phyloP scores from a whole-genome alignment of 768 basidiomycete species.

The Leccinum incarnatum region DNA sequence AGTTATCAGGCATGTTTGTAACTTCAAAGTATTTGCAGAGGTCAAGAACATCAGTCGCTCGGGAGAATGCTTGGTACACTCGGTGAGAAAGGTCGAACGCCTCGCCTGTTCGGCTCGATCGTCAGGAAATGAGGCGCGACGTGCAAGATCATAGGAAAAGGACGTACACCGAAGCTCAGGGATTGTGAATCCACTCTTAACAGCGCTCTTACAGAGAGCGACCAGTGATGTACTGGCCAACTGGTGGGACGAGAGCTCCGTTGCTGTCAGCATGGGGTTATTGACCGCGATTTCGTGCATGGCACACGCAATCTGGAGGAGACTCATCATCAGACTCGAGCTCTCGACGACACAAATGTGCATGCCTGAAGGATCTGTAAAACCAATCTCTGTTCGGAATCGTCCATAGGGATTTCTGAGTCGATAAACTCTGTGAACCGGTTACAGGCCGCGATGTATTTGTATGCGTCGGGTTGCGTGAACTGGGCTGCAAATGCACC shows the following conservation, averaged over 20 bases:
- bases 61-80: slow-evolving; percentile 2
- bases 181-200: neutral
- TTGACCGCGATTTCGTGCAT: slow-evolving; percentile 26
- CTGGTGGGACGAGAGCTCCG: slow-evolving; percentile 6
- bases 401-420: neutral
- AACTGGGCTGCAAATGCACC: slow-evolving; percentile 16
- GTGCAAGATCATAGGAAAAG: neutral
- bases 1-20: neutral
- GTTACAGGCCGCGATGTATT: slow-evolving; percentile 9
- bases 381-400: slow-evolving; percentile 15
- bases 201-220: slow-evolving; percentile 3
- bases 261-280: slow-evolving; percentile 3
- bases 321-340: neutral
- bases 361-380: slow-evolving; percentile 21
- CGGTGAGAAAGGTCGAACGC: neutral
- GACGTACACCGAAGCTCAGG: slow-evolving; percentile 16
- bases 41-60: slow-evolving; percentile 3
- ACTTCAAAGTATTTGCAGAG: slow-evolving; percentile 2
- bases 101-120: slow-evolving; percentile 9
- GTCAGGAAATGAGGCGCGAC: neutral
- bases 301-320: slow-evolving; percentile 18
- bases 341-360: neutral
- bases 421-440: slow-evolving; percentile 12
- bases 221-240: slow-evolving; percentile 9
- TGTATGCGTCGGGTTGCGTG: slow-evolving; percentile 11